These are phyloP conservation scores for Aspergillus incahuasiensis DNA, from an alignment of 495 filamentous ascomycete genomes.

Conservation along the genomic window DNA sequence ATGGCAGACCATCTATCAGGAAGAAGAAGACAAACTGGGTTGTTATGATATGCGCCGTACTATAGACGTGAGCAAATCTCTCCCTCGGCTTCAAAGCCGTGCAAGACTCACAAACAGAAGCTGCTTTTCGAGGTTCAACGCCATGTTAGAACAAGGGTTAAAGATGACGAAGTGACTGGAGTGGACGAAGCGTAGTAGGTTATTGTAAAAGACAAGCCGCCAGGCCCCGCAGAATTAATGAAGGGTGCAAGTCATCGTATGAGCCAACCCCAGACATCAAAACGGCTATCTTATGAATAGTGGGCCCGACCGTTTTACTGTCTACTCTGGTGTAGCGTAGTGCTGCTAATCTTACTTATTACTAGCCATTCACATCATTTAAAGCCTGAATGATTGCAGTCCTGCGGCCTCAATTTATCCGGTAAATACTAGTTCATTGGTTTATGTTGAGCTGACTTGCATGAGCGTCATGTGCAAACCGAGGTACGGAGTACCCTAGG, in stretches of 20 bases:
- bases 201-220: not conserved
- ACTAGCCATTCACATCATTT: not conserved
- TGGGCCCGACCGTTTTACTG: not conserved
- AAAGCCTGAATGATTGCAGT: not conserved
- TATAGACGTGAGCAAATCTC: constrained; percentile 19
- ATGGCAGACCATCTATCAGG: not conserved
- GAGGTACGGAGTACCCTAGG: too few relatives aligned
- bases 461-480: constrained; percentile 11
- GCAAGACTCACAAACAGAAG: constrained; percentile 63
- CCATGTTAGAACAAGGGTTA: constrained; percentile 44
- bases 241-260: not conserved
- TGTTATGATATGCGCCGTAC: constrained; percentile 95
- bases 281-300: not conserved
- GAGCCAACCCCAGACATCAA: constrained; percentile 1
- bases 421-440: not conserved
- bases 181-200: not conserved
- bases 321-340: too few relatives aligned
- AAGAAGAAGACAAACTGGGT: constrained; percentile 51
- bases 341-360: not conserved
- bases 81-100: not conserved
- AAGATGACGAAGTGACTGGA: not conserved
- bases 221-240: not conserved
- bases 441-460: not conserved
- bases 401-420: not conserved
- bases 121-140: constrained; percentile 74